Percentiles rank a stretch among this genome's conserved stretches.
Evolutionary conservation across 192 early-diverging fungal species (phyloP).

Genomic region (Backusella tarrabulga): DNA sequence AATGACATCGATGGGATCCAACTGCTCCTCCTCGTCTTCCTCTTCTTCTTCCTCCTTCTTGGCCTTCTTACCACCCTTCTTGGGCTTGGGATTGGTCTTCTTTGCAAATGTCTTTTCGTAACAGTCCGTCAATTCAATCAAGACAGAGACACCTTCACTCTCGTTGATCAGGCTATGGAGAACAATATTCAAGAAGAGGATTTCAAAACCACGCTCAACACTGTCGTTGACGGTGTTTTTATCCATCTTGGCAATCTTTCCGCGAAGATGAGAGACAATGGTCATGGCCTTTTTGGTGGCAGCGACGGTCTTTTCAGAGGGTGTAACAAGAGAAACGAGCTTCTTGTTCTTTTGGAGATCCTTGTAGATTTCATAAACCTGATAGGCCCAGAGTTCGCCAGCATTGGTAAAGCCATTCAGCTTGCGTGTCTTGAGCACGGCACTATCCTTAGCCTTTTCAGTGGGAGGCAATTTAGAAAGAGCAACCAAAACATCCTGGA

Average conservation of each 20-base stretch:
- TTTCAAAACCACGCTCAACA: slow-evolving; percentile 62
- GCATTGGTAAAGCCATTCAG: slow-evolving; percentile 55
- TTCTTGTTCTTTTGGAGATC: slow-evolving; percentile 42
- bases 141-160: slow-evolving; percentile 58
- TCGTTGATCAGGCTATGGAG: slow-evolving; percentile 66
- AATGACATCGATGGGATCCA: slow-evolving; percentile 88
- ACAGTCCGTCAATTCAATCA: slow-evolving; percentile 74
- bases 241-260: slow-evolving; percentile 32
- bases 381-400: slow-evolving; percentile 60
- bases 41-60: slow-evolving; percentile 24
- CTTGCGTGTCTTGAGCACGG: slow-evolving; percentile 36
- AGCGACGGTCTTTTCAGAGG: slow-evolving; percentile 39
- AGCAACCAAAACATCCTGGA: slow-evolving; percentile 70
- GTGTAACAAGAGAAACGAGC: slow-evolving; percentile 26
- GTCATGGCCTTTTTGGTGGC: slow-evolving; percentile 41
- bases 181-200: slow-evolving; percentile 67
- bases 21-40: slow-evolving; percentile 55
- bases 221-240: slow-evolving; percentile 17
- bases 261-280: slow-evolving; percentile 39
- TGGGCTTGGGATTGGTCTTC: slow-evolving; percentile 35
- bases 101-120: slow-evolving; percentile 63
- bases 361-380: slow-evolving; percentile 49
- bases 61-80: slow-evolving; percentile 30
- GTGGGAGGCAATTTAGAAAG: slow-evolving; percentile 54
- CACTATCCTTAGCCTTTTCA: slow-evolving; percentile 28